Evolutionary conservation across 2,329 filamentous ascomycete genomes (phyloP).

Genomic region (Cytospora mali): DNA sequence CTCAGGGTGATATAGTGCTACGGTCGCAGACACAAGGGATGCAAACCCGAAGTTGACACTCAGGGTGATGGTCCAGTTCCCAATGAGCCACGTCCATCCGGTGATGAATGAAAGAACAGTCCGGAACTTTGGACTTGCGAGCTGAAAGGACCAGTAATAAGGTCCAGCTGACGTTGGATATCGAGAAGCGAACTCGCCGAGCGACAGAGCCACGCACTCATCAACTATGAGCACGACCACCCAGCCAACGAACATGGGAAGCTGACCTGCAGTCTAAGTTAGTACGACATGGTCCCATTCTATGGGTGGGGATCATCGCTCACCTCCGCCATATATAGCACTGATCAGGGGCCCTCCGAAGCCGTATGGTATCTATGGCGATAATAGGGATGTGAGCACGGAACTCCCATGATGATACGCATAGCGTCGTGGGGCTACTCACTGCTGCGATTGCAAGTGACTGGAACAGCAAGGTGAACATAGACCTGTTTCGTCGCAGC

Average conservation of each 20-base stretch:
- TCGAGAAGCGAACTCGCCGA: conserved; percentile 53
- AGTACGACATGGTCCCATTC: not conserved
- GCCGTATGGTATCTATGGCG: conserved; percentile 54
- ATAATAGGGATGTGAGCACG: conserved; percentile 10
- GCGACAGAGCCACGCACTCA: conserved; percentile 54
- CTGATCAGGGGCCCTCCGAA: conserved; percentile 43
- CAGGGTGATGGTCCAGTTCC: conserved; percentile 55
- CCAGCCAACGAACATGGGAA: conserved; percentile 61
- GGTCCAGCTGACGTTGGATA: conserved; percentile 56
- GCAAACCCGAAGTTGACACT: conserved; percentile 60
- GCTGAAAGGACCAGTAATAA: conserved; percentile 58
- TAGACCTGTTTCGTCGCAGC: conserved; percentile 59
- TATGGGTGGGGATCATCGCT: conserved; percentile 14
- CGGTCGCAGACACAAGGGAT: conserved; percentile 52
- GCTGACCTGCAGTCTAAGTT: conserved; percentile 42
- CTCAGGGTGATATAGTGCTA: conserved; percentile 57
- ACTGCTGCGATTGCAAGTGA: conserved; percentile 61
- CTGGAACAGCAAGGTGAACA: conserved; percentile 63
- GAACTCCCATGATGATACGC: not conserved
- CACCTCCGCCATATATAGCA: conserved; percentile 43
- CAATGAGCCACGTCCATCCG: conserved; percentile 54
- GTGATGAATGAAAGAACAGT: conserved; percentile 53
- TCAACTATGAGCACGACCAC: conserved; percentile 55
- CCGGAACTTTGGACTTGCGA: conserved; percentile 45
- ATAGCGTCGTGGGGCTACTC: conserved; percentile 12